phyloP scores from a whole-genome alignment of 352 stramenopile genomes.

The Pythium dissotocum region DNA sequence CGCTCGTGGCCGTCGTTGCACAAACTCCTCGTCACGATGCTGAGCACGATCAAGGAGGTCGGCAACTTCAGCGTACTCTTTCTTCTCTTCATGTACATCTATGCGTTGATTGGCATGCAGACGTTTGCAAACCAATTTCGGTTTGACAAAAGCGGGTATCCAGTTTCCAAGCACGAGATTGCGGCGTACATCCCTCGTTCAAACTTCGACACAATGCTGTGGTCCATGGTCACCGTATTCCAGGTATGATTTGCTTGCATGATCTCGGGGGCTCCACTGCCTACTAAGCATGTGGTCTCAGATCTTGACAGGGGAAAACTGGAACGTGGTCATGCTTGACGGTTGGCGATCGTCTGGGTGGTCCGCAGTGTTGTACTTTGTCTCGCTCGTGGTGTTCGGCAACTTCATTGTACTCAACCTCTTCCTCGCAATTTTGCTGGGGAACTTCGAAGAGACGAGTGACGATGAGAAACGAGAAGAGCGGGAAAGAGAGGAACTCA shows the following conservation, averaged over 20 bases:
- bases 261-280: neutral
- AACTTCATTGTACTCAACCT: constrained; percentile 92
- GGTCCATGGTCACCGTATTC: constrained; percentile 74
- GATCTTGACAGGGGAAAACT: constrained; percentile 92
- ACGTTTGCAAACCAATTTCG: constrained; percentile 91
- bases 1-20: constrained; percentile 89
- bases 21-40: constrained; percentile 86
- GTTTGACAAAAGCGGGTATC: constrained; percentile 75
- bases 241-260: constrained; percentile 32
- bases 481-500: constrained; percentile 39
- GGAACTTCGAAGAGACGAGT: constrained; percentile 81
- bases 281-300: constrained; percentile 24
- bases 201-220: constrained; percentile 73
- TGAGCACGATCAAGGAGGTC: constrained; percentile 87
- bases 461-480: constrained; percentile 52
- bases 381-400: constrained; percentile 77
- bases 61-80: constrained; percentile 92
- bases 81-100: constrained; percentile 94
- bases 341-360: constrained; percentile 50
- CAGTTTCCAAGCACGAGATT: constrained; percentile 34
- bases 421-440: constrained; percentile 91
- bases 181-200: constrained; percentile 44
- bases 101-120: constrained; percentile 91
- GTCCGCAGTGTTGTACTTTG: constrained; percentile 71
- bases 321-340: constrained; percentile 91